Evolutionary conservation across 2,329 filamentous ascomycete species (phyloP), one percentile per base, ranked within the genome.

Genomic region (Arthrobotrys megalospora): DNA sequence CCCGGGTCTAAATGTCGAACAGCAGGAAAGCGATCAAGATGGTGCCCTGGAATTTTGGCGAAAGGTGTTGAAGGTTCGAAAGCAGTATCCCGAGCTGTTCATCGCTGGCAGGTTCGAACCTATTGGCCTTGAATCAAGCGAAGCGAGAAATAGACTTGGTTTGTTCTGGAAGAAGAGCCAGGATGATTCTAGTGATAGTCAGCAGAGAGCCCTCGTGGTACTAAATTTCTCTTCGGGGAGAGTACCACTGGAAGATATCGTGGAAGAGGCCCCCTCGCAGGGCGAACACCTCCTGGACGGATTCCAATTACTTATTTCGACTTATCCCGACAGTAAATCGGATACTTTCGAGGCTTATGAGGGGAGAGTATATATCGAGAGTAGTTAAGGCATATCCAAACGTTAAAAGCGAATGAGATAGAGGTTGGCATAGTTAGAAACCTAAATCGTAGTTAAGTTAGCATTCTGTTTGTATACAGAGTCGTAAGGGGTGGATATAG

Each of bases 1-100:
- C 82, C 82, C 82, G 0, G 83, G 85, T n/a, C 85, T 91, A 84
- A 93, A 94, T 81, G 91, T 89, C 32, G 87, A 86, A 8, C 7
- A 11, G 14, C 41, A 64, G 11, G 41, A 64, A 11, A 8, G 41
- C 21, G 41, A 64, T 36, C 16, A 4, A 16, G 10, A 48, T 6
- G 34, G 60, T 14, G 60, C 34, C 0, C 8, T 64, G 14, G 45
- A 47, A 8, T 64, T 64, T 12, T 64, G 60, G 60, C 16, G 21
- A 12, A 48, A 8, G 10, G 16, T 48, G 12, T 8, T 64, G 24
- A 48, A 24, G 21, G 2, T 64, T 32, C 21, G 60, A 10, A 64
- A 19, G 14, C 28, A 34, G 14, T 64, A 64, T 34, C 10, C 21
- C 1, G 60, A 48, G n/a, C 6, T 48, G 12, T 64, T 64, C 21